Percentiles rank a stretch among this genome's conserved stretches.
Evolutionary conservation across 306 rosid genomes (phyloP).

Genomic region (Notholithocarpus densiflorus): DNA sequence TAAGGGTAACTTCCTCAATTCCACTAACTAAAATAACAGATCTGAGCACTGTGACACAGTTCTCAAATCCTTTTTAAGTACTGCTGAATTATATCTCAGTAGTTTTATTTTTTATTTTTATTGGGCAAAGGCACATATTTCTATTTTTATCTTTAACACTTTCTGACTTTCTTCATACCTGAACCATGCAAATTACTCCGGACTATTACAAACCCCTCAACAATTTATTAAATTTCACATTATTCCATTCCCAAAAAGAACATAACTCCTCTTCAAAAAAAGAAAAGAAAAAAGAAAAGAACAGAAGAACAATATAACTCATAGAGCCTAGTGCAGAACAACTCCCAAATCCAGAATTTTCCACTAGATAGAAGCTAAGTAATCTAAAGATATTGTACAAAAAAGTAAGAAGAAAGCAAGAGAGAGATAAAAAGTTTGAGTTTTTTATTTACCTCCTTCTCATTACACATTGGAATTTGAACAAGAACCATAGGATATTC

Average conservation of each 20-base stretch:
- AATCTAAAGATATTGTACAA: background rate
- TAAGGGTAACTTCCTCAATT: background rate
- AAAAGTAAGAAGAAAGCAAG: background rate
- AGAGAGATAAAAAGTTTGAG: constrained; percentile 10
- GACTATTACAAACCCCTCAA: background rate
- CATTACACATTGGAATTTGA: constrained; percentile 97
- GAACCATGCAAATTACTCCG: background rate
- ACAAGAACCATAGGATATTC: constrained; percentile 83
- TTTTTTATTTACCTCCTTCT: constrained; percentile 75
- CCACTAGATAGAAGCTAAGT: constrained; percentile 3
- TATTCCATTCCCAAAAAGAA: background rate
- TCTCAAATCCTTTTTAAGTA: background rate
- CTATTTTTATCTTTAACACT: background rate
- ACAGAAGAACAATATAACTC: background rate
- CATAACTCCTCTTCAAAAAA: no score
- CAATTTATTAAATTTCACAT: background rate
- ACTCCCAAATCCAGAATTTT: background rate
- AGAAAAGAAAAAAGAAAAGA: no score
- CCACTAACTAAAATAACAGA: background rate
- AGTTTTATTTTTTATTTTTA: no score
- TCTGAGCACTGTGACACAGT: constrained; percentile 8
- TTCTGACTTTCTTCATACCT: background rate
- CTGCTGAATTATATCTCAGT: background rate
- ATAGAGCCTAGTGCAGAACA: background rate
- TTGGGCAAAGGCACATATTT: background rate